Base-by-base conservation (phyloP, 2,329 filamentous ascomycete genomes). In the Penicillium italicum region DNA sequence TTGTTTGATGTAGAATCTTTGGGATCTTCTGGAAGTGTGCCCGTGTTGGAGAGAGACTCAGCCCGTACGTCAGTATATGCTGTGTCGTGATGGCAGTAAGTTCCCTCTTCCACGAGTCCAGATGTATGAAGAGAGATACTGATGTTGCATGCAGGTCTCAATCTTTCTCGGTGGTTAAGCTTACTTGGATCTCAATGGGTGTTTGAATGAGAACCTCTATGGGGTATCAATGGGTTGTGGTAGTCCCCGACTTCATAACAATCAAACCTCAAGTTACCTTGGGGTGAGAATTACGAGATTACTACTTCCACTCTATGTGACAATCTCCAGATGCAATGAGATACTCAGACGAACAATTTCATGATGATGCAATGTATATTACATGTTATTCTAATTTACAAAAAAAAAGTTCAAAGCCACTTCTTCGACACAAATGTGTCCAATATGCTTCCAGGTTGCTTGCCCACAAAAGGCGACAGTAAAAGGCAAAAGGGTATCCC, bases 21-120 rank as follows among this genome's bases (percentile, higher is more conserved):
- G 90, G 91, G 50, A 87, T 96, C 59, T 95, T 97, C 72, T 99
- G 94, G 94, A 97, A 97, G 77, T 91, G 86, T 61, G 94, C 94
- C 26, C 82, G 94, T 62, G 86, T 99, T 71, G 94, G 94, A 36
- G 94, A 99, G 79, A 80, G 94, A 61, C 74, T 99, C 63, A 97
- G 91, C 72, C 94, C 94, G 40, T 97, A 97, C 74, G 90, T 99
- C 67, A 95, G 91, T 77, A 79, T 97, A 72, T 95, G 91, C 73
- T 97, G 93, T 73, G 81, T 97, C 31, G 76, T 91, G 66, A 97
- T 99, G 92, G 94, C 94, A 63, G 94, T 97, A 73, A 76, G 83
- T 78, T 50, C 38, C 31, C 40, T 22, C 22, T 28, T 14, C 22
- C 14, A 44, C 31, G 2, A 36, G 36, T 36, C 22, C 18, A 31